Conservation (phyloP, 495 filamentous ascomycete genomes). For the Aspergillus haitiensis region DNA sequence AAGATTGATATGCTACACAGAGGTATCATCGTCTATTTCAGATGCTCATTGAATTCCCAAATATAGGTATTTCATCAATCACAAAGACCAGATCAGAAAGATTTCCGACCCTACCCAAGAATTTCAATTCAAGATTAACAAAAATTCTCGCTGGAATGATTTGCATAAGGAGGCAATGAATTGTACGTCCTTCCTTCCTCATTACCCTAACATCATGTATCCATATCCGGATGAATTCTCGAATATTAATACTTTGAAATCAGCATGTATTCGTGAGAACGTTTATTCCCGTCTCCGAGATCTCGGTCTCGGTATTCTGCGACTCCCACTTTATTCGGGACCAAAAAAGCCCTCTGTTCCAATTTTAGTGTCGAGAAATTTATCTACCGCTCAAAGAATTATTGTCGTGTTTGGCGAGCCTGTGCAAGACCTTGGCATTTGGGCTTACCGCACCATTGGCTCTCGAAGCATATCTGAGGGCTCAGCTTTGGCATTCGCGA, state of each 20-base stretch:
- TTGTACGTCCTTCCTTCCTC: slow-evolving; percentile 38
- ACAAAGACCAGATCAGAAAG: slow-evolving; percentile 67
- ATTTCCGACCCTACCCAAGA: slow-evolving; percentile 63
- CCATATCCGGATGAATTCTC: neutral
- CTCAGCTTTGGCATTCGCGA: slow-evolving; percentile 61
- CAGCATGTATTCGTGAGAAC: slow-evolving; percentile 63
- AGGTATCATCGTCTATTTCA: neutral
- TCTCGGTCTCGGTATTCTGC: slow-evolving; percentile 55
- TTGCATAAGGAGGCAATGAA: slow-evolving; percentile 69
- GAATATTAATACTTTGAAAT: slow-evolving; percentile 1
- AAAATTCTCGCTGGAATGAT: slow-evolving; percentile 70
- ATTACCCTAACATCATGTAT: neutral
- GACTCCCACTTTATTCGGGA: slow-evolving; percentile 56
- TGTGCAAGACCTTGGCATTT: slow-evolving; percentile 69
- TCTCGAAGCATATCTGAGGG: slow-evolving; percentile 63
- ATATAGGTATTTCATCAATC: slow-evolving; percentile 67
- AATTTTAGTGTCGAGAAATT: slow-evolving; percentile 62
- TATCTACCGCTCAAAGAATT: slow-evolving; percentile 60
- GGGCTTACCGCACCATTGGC: slow-evolving; percentile 65
- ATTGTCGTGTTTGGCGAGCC: slow-evolving; percentile 74
- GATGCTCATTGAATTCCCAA: slow-evolving; percentile 8
- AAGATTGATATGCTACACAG: slow-evolving; percentile 24
- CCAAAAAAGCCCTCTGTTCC: slow-evolving; percentile 58
- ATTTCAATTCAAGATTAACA: slow-evolving; percentile 71
- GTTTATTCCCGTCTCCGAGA: slow-evolving; percentile 59